Percentiles rank a stretch among this genome's conserved stretches.
Evolutionary conservation across 2,329 filamentous ascomycete species (phyloP).

Genomic region (Neonectria magnoliae): DNA sequence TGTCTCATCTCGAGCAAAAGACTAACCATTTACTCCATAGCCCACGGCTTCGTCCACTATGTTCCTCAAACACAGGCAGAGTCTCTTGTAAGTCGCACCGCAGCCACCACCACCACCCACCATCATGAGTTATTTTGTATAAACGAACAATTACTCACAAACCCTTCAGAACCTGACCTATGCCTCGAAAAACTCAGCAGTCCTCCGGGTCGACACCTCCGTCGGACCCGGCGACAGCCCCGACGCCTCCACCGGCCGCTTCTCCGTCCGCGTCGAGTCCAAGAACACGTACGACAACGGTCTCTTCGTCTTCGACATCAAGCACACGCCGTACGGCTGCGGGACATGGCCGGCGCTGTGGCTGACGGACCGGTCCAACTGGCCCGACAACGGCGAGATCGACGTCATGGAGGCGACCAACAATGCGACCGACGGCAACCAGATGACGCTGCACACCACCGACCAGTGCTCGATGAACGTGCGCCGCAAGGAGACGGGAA

Average conservation of each 20-base stretch:
- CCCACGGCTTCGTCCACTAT: slow-evolving; percentile 64
- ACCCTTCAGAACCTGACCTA: slow-evolving; percentile 68
- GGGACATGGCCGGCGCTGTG: slow-evolving; percentile 74
- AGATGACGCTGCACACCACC: slow-evolving; percentile 69
- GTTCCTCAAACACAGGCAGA: slow-evolving; percentile 55
- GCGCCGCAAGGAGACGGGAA: slow-evolving; percentile 63
- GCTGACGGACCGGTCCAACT: slow-evolving; percentile 68
- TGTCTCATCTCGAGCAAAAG: neutral
- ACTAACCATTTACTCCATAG: slow-evolving; percentile 35
- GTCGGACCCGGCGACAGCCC: slow-evolving; percentile 59
- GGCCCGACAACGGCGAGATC: slow-evolving; percentile 73
- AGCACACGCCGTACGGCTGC: slow-evolving; percentile 71
- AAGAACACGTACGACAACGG: slow-evolving; percentile 68
- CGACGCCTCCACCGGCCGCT: slow-evolving; percentile 67
- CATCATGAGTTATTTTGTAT: neutral
- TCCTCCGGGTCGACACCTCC: slow-evolving; percentile 70
- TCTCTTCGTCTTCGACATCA: slow-evolving; percentile 74
- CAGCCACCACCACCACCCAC: neutral
- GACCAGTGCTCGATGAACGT: slow-evolving; percentile 62
- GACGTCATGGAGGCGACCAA: slow-evolving; percentile 71
- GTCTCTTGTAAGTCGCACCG: slow-evolving; percentile 50
- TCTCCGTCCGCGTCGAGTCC: slow-evolving; percentile 71
- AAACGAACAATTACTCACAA: neutral
- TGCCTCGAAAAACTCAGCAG: slow-evolving; percentile 61
- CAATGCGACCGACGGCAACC: slow-evolving; percentile 62